phyloP scores from a whole-genome alignment of 352 stramenopile genomes.

The Phytophthora constricta region DNA sequence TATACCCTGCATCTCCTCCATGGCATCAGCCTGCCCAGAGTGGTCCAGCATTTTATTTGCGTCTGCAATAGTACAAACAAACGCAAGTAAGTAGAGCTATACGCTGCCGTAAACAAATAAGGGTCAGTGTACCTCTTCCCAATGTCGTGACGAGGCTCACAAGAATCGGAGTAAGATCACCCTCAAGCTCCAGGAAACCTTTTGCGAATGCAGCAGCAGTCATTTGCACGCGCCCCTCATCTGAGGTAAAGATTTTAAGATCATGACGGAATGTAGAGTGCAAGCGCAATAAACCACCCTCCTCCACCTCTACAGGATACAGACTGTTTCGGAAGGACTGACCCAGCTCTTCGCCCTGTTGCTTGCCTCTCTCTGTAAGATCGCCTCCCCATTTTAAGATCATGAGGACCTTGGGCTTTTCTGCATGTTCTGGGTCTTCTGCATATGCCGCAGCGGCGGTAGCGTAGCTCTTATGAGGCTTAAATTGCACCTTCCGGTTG shows the following conservation, averaged over 20 bases:
- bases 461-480: constrained; percentile 74
- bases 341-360: constrained; percentile 96
- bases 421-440: constrained; percentile 31
- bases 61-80: constrained; percentile 60
- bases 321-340: constrained; percentile 91
- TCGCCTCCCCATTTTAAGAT: constrained; percentile 99
- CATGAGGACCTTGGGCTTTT: constrained; percentile 94
- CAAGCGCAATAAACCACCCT: constrained; percentile 96
- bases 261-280: constrained; percentile 99
- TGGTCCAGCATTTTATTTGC: constrained; percentile 99
- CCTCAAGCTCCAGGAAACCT: constrained; percentile 98
- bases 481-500: constrained; percentile 97
- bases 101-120: not conserved
- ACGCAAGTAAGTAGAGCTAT: not conserved
- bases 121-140: constrained; percentile 81
- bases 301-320: constrained; percentile 91
- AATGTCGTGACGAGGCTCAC: constrained; percentile 94
- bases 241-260: constrained; percentile 99
- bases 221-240: constrained; percentile 99
- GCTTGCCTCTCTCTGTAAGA: constrained; percentile 97
- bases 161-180: constrained; percentile 98
- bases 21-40: constrained; percentile 97
- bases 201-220: constrained; percentile 99
- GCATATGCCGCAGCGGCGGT: constrained; percentile 37
- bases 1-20: constrained; percentile 85